phyloP scores from a whole-genome alignment of 2,329 filamentous ascomycete genomes.

The Diaporthe sp. region DNA sequence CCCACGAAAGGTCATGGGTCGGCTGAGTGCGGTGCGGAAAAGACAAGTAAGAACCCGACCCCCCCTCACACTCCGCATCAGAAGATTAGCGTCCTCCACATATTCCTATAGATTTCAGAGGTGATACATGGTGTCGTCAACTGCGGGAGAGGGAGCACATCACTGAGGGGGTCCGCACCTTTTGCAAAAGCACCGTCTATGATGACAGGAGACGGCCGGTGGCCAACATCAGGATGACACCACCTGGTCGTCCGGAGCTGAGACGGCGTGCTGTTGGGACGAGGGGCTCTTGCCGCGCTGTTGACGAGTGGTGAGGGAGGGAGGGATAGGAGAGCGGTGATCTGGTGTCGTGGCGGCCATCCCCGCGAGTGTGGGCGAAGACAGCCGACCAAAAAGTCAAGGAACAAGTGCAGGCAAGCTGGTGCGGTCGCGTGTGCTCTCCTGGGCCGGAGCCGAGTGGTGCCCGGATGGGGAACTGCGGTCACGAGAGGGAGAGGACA shows the following conservation, averaged over 20 bases:
- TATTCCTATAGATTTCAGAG: background rate
- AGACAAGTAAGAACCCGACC: slow-evolving; percentile 47
- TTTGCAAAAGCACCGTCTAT: background rate
- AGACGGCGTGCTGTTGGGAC: background rate
- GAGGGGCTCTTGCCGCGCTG: background rate
- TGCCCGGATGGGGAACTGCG: background rate
- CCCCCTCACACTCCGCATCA: background rate
- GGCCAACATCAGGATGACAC: background rate
- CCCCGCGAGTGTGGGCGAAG: background rate
- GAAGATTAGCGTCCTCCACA: background rate
- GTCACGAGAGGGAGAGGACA: background rate
- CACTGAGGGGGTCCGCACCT: slow-evolving; percentile 6
- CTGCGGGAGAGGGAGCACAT: background rate
- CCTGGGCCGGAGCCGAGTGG: background rate
- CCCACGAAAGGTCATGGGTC: slow-evolving; percentile 69
- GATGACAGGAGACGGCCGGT: background rate
- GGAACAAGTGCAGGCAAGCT: background rate
- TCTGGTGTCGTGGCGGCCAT: background rate
- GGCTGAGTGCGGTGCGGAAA: slow-evolving; percentile 80
- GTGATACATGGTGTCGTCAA: background rate
- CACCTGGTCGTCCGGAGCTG: background rate
- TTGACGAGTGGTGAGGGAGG: background rate
- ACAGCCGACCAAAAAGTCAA: background rate
- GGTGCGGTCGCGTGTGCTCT: background rate
- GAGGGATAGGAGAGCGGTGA: background rate